These are phyloP conservation scores for Jacaranda copaia DNA, from an alignment of 257 asterid species.

Conservation along the genomic window DNA sequence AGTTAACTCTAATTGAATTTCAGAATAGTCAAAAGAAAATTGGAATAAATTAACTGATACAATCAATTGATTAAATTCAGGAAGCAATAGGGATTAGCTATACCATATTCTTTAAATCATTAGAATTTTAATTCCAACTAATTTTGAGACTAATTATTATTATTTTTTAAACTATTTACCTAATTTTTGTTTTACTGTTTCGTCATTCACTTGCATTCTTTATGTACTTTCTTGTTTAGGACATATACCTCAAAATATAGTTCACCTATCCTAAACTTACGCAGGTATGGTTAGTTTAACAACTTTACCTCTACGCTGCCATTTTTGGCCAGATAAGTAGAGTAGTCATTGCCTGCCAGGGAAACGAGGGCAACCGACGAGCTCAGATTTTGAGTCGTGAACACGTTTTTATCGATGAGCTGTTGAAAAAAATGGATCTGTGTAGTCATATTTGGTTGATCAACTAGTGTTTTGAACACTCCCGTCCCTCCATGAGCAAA, in stretches of 20 bases:
- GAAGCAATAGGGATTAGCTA: no score
- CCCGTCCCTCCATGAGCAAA: constrained; percentile 84
- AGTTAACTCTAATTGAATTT: no score
- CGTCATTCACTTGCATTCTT: not conserved
- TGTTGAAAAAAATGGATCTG: constrained; percentile 67
- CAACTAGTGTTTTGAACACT: constrained; percentile 59
- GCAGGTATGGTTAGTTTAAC: constrained; percentile 31
- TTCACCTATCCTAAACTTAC: not conserved
- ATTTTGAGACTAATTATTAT: no score
- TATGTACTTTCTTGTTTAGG: not conserved
- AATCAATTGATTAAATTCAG: no score
- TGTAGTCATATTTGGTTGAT: constrained; percentile 75
- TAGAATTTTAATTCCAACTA: no score
- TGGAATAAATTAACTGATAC: no score
- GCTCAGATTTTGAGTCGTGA: constrained; percentile 42
- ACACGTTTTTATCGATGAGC: constrained; percentile 50
- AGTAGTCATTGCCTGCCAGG: constrained; percentile 76
- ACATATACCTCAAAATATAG: not conserved
- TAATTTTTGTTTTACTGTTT: not conserved
- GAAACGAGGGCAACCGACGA: constrained; percentile 65
- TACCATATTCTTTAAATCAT: no score
- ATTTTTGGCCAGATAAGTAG: constrained; percentile 49
- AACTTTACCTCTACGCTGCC: constrained; percentile 49
- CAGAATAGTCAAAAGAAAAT: no score
- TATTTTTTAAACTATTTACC: no score